Conservation (phyloP, 2,329 filamentous ascomycete genomes). For the Paracoccidioides lutzii region DNA sequence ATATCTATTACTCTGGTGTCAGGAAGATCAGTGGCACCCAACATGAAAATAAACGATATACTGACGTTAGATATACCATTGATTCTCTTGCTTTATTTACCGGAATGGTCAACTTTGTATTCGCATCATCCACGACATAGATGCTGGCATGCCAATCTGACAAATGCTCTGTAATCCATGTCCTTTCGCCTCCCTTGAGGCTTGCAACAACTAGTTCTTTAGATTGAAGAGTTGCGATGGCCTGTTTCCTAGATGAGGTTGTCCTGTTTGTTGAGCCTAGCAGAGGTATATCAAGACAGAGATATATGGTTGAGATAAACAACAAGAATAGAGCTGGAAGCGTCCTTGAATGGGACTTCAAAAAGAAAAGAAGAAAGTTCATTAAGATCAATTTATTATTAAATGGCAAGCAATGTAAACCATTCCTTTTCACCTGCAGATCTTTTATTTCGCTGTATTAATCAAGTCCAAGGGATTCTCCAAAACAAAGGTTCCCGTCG, state of each 20-base stretch:
- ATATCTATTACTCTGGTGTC: slow-evolving; percentile 18
- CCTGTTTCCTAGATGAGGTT: neutral
- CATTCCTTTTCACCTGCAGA: too few species aligned
- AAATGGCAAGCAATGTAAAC: neutral
- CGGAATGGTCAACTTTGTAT: slow-evolving; percentile 37
- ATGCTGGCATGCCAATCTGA: slow-evolving; percentile 40
- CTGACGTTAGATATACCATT: slow-evolving; percentile 32
- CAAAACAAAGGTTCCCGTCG: too few species aligned
- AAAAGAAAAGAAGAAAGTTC: neutral
- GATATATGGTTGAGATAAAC: neutral
- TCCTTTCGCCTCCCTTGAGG: slow-evolving; percentile 26
- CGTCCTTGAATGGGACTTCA: neutral
- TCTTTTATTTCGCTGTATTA: too few species aligned
- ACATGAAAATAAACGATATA: neutral
- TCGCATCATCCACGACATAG: slow-evolving; percentile 41
- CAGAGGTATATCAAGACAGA: neutral
- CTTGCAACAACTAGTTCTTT: slow-evolving; percentile 24
- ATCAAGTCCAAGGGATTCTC: too few species aligned
- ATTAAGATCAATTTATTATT: neutral
- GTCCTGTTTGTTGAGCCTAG: neutral
- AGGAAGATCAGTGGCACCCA: neutral
- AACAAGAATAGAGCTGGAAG: neutral
- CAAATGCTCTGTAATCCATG: slow-evolving; percentile 26
- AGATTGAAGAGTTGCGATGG: neutral
- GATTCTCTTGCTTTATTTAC: slow-evolving; percentile 31